phyloP scores from a whole-genome alignment of 139 green algal genomes.

The Closterium sp. region DNA sequence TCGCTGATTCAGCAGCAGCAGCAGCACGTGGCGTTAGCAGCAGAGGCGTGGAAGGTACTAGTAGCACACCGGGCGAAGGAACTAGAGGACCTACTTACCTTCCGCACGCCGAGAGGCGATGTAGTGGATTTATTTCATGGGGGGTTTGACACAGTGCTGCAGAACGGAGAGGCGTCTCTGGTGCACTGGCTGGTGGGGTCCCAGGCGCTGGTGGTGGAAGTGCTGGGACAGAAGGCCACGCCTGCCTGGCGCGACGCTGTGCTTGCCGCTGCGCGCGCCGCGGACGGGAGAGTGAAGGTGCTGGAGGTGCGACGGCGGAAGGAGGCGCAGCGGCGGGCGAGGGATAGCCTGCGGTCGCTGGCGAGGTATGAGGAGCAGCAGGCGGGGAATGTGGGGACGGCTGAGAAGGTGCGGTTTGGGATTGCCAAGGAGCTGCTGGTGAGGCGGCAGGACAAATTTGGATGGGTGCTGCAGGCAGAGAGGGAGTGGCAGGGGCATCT shows the following conservation, averaged over 20 bases:
- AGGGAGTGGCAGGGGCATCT: constrained; percentile 17
- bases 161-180: background rate
- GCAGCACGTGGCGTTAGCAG: constrained; percentile 18
- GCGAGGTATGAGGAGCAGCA: constrained; percentile 1
- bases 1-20: background rate
- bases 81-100: constrained; percentile 22
- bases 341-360: background rate
- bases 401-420: background rate
- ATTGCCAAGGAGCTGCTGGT: background rate
- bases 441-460: constrained; percentile 11
- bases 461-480: constrained; percentile 20
- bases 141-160: constrained; percentile 40
- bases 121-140: constrained; percentile 35
- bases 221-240: constrained; percentile 10
- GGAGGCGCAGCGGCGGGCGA: constrained; percentile 9
- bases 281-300: background rate
- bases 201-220: constrained; percentile 10
- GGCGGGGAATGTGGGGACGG: background rate
- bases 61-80: constrained; percentile 1
- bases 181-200: constrained; percentile 35
- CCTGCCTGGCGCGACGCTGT: constrained; percentile 33
- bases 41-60: constrained; percentile 37
- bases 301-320: constrained; percentile 29
- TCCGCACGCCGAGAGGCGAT: constrained; percentile 5
- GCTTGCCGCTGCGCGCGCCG: constrained; percentile 15